Percentiles rank a stretch among this genome's conserved stretches.
These are phyloP conservation scores for Lanmaoa rubissima DNA, from an alignment of 768 basidiomycete species.

Conservation along the genomic window DNA sequence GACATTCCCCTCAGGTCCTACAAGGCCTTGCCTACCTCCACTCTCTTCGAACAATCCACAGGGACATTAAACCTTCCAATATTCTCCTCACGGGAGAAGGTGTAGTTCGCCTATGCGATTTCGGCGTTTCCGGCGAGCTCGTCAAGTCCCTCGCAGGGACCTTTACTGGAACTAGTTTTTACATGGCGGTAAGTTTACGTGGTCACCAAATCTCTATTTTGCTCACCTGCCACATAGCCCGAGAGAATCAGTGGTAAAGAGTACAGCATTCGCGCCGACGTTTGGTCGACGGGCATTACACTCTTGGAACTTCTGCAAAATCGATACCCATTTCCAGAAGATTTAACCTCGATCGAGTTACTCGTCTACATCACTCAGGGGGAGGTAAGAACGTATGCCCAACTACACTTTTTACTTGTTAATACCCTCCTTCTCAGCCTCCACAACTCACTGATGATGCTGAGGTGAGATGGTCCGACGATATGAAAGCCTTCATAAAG, in stretches of 20 bases:
- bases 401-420: conserved; percentile 13
- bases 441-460: conserved; percentile 80
- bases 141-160: conserved; percentile 90
- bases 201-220: background rate
- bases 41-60: conserved; percentile 87
- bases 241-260: conserved; percentile 91
- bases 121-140: conserved; percentile 96
- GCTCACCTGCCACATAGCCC: conserved; percentile 50
- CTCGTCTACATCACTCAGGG: conserved; percentile 85
- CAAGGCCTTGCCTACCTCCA: conserved; percentile 95
- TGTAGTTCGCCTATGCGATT: conserved; percentile 89
- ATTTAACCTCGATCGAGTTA: conserved; percentile 91
- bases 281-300: conserved; percentile 97
- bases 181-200: conserved; percentile 86
- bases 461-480: conserved; percentile 63
- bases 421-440: conserved; percentile 46
- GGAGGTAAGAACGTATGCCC: conserved; percentile 48
- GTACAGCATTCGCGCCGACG: conserved; percentile 94
- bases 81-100: conserved; percentile 88
- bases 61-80: conserved; percentile 95
- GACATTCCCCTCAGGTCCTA: conserved; percentile 53
- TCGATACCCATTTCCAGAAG: conserved; percentile 91
- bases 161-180: conserved; percentile 96
- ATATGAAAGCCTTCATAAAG: conserved; percentile 91
- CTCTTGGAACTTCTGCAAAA: conserved; percentile 93